Base-by-base conservation (phyloP, 495 filamentous ascomycete species). In the Clohesyomyces aquaticus region DNA sequence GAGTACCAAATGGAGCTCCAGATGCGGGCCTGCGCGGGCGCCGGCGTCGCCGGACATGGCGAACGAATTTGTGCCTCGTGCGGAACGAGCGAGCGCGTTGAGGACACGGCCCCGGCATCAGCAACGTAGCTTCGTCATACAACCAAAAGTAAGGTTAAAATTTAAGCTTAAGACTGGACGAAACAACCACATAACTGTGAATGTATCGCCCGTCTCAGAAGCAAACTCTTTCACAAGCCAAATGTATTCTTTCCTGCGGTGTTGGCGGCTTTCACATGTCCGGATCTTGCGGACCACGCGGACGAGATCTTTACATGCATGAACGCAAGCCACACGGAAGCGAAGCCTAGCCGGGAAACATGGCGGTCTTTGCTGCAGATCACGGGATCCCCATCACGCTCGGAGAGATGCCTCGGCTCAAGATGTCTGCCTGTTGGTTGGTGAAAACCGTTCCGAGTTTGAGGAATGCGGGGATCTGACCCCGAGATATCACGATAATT, bases 241-340 rank as follows among this genome's bases (percentile, higher is more conserved):
- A 42, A 54, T n/a, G n/a, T n/a, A 41, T 14, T 14, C 48, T n/a
- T 19, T 11, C 32, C 32, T 38, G 6, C 32, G 14, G 14, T 38
- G 14, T 38, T 6, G 6, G 8, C 11, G 22, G 1, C 29, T 22
- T 55, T 55, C 52, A 55, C 52, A 55, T 55, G 52, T 23, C 29
- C 52, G 2, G 9, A 3, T 19, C 21, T 25, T 18, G 38, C 55
- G 22, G 55, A 18, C n/a, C 55, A 58, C 55, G 55, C 55, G 55
- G 55, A 58, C 55, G 6, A 38, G 28, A 35, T 38, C 51, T 19
- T 16, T 21, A 18, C 55, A 47, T 25, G 27, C 28, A 22, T 52
- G 4, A 52, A 26, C 35, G 52, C 52, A 41, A 1, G 52, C 52
- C 29, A 42, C 29, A 25, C 55, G 55, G 55, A 47, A 58, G 55